Evolutionary conservation across 73 alveolate species (phyloP), one percentile per base, ranked within the genome.

Genomic region (Paramecium sonneborni): DNA sequence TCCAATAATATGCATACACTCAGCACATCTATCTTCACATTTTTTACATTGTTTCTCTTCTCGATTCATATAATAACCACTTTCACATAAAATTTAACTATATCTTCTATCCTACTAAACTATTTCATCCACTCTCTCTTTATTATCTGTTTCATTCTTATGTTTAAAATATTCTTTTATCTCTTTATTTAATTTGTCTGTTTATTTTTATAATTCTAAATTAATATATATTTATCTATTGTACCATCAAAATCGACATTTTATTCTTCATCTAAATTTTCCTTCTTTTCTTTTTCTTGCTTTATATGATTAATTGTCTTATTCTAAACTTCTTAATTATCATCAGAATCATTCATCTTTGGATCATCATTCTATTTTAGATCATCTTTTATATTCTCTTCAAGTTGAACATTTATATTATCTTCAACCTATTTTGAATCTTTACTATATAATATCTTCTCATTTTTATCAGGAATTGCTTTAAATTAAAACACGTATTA

Each of bases 1-100:
- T 35, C 58, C 86, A 34, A 21, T 28, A 5, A 72, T 72, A 72
- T 72, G 86, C 86, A 72, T 72, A 72, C 86, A 72, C 24, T 72
- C 57, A 35, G 52, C 67, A 72, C 86, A 72, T 28, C 44, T 34
- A 15, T 72, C 86, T 28, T 32, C 55, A 72, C 86, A 72, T 28
- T 72, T 38, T 37, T 72, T 38, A 20, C 86, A 72, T n/a, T 35
- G 30, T 21, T 72, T 72, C 1, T 32, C 34, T 4, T 34, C 86
- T 21, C 21, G 32, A 72, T 38, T 72, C 86, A 72, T 72, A 34
- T 35, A 72, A 11, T 72, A 62, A 12, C 84, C 84, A 30, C 44
- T 30, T 30, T 62, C 84, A 62, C 84, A 62, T 26, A 62, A 26
- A 23, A 30, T 12, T 62, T 62, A 21, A 26, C 26, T 15, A 26